Conservation (phyloP, 192 early-diverging fungal species). For the Powellomyces hirtus region DNA sequence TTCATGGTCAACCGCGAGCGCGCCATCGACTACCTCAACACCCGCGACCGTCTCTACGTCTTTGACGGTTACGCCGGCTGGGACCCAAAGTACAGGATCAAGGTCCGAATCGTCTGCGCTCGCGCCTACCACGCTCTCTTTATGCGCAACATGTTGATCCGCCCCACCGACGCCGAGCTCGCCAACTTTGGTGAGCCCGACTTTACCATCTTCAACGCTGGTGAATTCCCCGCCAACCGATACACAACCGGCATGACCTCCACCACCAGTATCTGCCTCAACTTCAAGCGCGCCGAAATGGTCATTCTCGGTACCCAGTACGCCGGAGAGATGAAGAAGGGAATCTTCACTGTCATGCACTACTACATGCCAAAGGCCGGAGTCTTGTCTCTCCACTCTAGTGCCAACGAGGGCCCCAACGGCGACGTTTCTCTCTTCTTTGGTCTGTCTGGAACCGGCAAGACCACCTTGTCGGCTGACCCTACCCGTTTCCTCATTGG, state of each 20-base stretch:
- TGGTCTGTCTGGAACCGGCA: conserved; percentile 96
- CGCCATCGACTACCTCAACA: conserved; percentile 95
- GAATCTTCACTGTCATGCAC: conserved; percentile 98
- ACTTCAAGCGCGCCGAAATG: conserved; percentile 94
- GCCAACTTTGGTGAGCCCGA: conserved; percentile 91
- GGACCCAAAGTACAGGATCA: conserved; percentile 98
- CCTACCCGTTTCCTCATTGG: conserved; percentile 90
- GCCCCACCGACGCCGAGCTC: conserved; percentile 87
- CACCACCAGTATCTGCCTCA: conserved; percentile 85
- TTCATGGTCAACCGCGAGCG: conserved; percentile 96
- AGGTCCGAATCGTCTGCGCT: conserved; percentile 92
- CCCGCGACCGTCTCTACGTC: conserved; percentile 82
- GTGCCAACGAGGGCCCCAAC: conserved; percentile 85
- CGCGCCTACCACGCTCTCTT: conserved; percentile 94
- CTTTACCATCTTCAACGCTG: conserved; percentile 97
- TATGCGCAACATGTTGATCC: conserved; percentile 99
- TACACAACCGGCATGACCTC: conserved; percentile 96
- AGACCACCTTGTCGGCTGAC: conserved; percentile 96
- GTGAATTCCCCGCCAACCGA: conserved; percentile 87
- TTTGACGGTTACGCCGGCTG: conserved; percentile 98
- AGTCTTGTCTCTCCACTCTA: conserved; percentile 87
- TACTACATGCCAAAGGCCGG: conserved; percentile 96
- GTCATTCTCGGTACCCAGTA: conserved; percentile 98
- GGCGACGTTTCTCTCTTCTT: conserved; percentile 98
- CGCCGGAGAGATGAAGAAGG: conserved; percentile 99